Evolutionary conservation across 31 red algal species (phyloP), one percentile per base, ranked within the genome.

Genomic region (Odonthalia washingtoniensis): DNA sequence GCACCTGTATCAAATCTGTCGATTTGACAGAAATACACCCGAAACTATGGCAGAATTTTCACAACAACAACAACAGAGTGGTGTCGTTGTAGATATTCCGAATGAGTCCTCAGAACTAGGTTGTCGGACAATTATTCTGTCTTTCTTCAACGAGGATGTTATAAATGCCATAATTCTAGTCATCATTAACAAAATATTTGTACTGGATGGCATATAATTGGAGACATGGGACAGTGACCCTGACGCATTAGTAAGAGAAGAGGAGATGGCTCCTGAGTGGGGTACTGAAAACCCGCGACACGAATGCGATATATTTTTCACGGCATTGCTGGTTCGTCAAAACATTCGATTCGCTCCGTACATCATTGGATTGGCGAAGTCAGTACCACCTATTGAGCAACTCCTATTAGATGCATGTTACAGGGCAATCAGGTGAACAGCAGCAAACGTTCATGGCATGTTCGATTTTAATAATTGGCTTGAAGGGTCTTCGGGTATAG

Each of bases 381-480:
- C 90, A 24, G 77, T 87, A 2, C 70, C 90, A 27, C 30, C 34
- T 18, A 76, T 87, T 52, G 75, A 92, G 21, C 90, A 81, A 40
- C 67, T 92, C 1, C 42, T 92, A 40, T 75, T 92, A n/a, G 90
- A 92, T 62, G 90, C 90, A 1, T 92, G 90, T 49, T 92, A 92
- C 76, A 32, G 90, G 18, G 90, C 85, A 40, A 70, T 94, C 35
- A 85, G 84, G 14, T 42, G 69, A 1, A 63, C 74, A 35, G 85
- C 78, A 0, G 69, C 83, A 14, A 85, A 88, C 52, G 42, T 88
- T 12, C 76, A 84, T 34, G 78, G 80, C 4, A 46, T 74, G 24
- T 81, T 94, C 73, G 61, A 87, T 40, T 89, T 94, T 66, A 72
- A 88, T 34, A 60, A 60, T 14, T 89, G 77, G 79, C 70, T 94